Percentiles rank a stretch among this genome's conserved stretches.
These are phyloP conservation scores for Myriosclerotinia duriaeana DNA, from an alignment of 2,329 filamentous ascomycete genomes.

Conservation along the genomic window DNA sequence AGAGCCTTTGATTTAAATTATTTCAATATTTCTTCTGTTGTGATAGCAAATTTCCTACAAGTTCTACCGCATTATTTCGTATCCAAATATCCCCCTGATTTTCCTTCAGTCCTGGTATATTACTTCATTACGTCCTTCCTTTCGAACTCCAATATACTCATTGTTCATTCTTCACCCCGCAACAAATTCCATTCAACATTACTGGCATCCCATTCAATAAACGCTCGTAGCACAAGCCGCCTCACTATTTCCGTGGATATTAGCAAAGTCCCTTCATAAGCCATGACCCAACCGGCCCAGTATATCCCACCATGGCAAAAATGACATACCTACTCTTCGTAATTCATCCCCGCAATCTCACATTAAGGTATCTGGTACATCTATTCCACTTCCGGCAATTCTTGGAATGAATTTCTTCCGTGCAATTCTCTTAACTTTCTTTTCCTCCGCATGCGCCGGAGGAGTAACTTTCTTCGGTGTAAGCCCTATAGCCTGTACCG, in stretches of 20 bases:
- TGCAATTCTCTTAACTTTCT: slow-evolving; percentile 3
- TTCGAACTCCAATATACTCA: slow-evolving; percentile 4
- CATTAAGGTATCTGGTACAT: background rate
- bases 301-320: background rate
- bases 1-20: background rate
- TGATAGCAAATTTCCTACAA: background rate
- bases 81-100: background rate
- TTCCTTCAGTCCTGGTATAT: background rate
- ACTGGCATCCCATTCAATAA: background rate
- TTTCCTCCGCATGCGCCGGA: background rate
- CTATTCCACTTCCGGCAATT: background rate
- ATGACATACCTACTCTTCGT: slow-evolving; percentile 4
- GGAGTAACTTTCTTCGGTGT: background rate
- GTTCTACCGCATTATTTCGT: background rate
- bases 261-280: background rate
- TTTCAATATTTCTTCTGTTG: background rate
- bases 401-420: slow-evolving; percentile 6
- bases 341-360: background rate
- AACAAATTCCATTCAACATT: background rate
- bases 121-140: background rate
- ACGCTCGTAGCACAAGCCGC: background rate
- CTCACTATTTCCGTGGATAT: background rate
- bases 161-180: background rate
- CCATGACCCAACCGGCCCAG: background rate
- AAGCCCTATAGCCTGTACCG: background rate